phyloP scores from a whole-genome alignment of 164 flowering plant species.

The Dillenia turbinata region DNA sequence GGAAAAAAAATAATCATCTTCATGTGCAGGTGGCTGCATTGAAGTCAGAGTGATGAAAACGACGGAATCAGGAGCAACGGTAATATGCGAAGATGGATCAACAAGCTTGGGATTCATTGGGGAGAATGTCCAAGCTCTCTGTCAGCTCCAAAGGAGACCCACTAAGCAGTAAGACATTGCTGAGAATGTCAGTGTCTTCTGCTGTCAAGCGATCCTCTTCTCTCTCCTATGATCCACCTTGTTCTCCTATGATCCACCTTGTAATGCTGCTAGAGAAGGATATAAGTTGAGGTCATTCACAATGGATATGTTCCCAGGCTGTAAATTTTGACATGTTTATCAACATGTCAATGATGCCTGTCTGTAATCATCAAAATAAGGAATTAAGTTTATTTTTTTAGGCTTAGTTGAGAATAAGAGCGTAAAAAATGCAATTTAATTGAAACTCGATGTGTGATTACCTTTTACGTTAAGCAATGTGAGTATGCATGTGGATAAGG shows the following conservation, averaged over 20 bases:
- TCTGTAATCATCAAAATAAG: constrained; percentile 10
- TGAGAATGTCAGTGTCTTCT: constrained; percentile 35
- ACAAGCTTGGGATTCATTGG: constrained; percentile 32
- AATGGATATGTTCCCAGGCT: constrained; percentile 10
- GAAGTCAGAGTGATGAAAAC: constrained; percentile 35
- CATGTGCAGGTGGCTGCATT: constrained; percentile 44
- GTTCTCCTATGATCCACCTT: background rate
- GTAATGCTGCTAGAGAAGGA: background rate
- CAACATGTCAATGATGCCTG: constrained; percentile 25
- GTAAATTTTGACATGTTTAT: constrained; percentile 41
- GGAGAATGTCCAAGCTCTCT: constrained; percentile 36
- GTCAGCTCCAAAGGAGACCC: constrained; percentile 42
- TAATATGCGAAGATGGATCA: constrained; percentile 22
- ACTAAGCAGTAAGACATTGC: constrained; percentile 34
- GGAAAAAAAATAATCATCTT: too few species aligned
- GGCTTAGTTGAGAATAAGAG: background rate
- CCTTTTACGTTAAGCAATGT: constrained; percentile 51
- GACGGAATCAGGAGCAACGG: constrained; percentile 33
- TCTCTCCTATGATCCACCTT: constrained; percentile 1
- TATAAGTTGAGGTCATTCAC: constrained; percentile 19
- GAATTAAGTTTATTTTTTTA: background rate
- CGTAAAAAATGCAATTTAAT: background rate
- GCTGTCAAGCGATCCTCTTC: constrained; percentile 54
- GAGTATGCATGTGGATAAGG: constrained; percentile 47
- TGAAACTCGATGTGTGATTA: constrained; percentile 10